These are phyloP conservation scores for Fusarium siculi DNA, from an alignment of 2,329 filamentous ascomycete species.

Conservation along the genomic window DNA sequence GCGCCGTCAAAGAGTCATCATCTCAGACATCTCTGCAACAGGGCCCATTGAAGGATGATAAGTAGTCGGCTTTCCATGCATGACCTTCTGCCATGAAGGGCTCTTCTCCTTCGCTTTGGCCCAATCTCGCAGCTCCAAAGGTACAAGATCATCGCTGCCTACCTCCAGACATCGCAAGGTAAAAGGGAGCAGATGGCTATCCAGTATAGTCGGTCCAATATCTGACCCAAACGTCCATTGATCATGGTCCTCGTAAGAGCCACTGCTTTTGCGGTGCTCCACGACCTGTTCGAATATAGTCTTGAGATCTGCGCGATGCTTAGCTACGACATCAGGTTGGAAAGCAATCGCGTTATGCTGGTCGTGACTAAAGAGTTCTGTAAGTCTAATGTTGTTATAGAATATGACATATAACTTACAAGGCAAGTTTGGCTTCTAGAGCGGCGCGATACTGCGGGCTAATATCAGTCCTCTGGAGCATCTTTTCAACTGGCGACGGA, in stretches of 20 bases:
- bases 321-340: constrained; percentile 11
- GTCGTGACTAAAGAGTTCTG: not conserved
- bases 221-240: constrained; percentile 19
- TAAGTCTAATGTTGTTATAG: not conserved
- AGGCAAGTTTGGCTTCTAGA: constrained; percentile 9
- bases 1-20: constrained; percentile 10
- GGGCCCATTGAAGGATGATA: constrained; percentile 28
- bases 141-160: constrained; percentile 15
- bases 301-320: not conserved
- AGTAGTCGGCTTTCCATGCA: constrained; percentile 16
- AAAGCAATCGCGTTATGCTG: constrained; percentile 16
- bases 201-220: constrained; percentile 19
- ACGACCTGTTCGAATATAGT: constrained; percentile 8
- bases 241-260: not conserved
- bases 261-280: constrained; percentile 6
- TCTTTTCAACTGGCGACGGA: constrained; percentile 13
- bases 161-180: constrained; percentile 18
- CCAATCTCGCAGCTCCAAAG: constrained; percentile 13
- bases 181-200: constrained; percentile 25
- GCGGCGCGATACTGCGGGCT: constrained; percentile 5
- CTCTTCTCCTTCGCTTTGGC: constrained; percentile 11
- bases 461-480: constrained; percentile 9
- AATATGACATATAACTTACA: not conserved
- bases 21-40: constrained; percentile 20
- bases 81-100: constrained; percentile 15